phyloP scores from a whole-genome alignment of 441 rosid genomes.

The Erysimum cheiri region DNA sequence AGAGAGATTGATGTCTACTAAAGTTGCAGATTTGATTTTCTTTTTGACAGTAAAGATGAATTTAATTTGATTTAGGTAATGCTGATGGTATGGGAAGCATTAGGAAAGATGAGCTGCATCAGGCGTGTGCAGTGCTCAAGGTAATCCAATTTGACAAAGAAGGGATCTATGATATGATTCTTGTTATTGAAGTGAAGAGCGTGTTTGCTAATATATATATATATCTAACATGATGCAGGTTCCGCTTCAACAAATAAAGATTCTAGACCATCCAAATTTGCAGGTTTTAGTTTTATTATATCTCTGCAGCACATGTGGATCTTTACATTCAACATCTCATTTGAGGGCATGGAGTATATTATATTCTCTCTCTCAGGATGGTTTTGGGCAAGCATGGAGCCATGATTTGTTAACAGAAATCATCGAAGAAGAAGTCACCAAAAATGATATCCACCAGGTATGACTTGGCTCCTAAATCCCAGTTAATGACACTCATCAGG shows the following conservation, averaged over 20 bases:
- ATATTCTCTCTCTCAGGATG: slow-evolving; percentile 64
- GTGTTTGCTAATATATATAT: slow-evolving; percentile 28
- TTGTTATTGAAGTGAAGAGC: slow-evolving; percentile 8
- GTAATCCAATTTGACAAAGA: slow-evolving; percentile 42
- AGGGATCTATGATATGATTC: neutral
- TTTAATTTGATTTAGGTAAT: slow-evolving; percentile 52
- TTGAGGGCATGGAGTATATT: neutral
- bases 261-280: slow-evolving; percentile 69
- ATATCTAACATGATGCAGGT: slow-evolving; percentile 52
- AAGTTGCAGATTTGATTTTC: neutral
- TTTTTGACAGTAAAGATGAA: neutral
- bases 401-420: slow-evolving; percentile 58
- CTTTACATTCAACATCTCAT: neutral
- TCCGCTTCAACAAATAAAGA: slow-evolving; percentile 65
- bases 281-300: slow-evolving; percentile 56
- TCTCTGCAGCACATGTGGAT: slow-evolving; percentile 10
- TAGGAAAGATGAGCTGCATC: slow-evolving; percentile 67
- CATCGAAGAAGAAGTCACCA: slow-evolving; percentile 63
- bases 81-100: slow-evolving; percentile 82
- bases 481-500: slow-evolving; percentile 5
- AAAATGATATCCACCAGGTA: slow-evolving; percentile 60
- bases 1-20: slow-evolving; percentile 11
- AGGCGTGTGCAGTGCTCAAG: slow-evolving; percentile 78
- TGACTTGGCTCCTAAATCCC: slow-evolving; percentile 29
- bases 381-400: slow-evolving; percentile 76